These are phyloP conservation scores for Macaranga tanarius DNA, from an alignment of 441 rosid species.

Conservation along the genomic window DNA sequence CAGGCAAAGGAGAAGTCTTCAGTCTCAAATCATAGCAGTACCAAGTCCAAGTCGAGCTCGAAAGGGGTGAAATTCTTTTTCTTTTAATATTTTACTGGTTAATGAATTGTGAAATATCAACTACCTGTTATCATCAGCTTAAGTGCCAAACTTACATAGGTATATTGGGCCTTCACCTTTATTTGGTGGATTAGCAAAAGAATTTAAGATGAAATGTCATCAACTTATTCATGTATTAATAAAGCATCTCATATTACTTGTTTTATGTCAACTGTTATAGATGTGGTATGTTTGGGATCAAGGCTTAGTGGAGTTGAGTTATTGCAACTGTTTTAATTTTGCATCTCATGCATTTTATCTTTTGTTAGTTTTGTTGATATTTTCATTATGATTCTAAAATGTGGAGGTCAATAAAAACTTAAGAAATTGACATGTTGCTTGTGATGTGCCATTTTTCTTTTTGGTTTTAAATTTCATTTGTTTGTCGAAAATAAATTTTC, in stretches of 20 bases:
- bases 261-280: background rate
- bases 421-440: background rate
- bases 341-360: background rate
- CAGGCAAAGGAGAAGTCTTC: conserved; percentile 47
- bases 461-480: background rate
- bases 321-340: background rate
- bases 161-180: background rate
- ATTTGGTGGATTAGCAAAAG: background rate
- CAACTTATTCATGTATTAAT: background rate
- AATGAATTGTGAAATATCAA: background rate
- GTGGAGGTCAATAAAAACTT: background rate
- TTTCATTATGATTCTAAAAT: background rate
- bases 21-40: conserved; percentile 47
- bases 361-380: background rate
- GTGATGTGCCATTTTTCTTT: background rate
- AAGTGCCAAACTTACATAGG: background rate
- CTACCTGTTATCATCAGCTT: background rate
- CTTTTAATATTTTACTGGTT: background rate
- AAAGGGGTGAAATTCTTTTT: conserved; percentile 38
- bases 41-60: conserved; percentile 53
- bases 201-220: background rate
- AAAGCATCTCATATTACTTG: no score
- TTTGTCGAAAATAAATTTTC: no score
- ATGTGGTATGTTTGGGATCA: background rate
- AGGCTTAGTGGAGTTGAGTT: background rate